Percentiles rank a stretch among this genome's conserved stretches.
Evolutionary conservation across 1,139 yeast species (phyloP).

Genomic region (Zygosaccharomyces pseudobailii): DNA sequence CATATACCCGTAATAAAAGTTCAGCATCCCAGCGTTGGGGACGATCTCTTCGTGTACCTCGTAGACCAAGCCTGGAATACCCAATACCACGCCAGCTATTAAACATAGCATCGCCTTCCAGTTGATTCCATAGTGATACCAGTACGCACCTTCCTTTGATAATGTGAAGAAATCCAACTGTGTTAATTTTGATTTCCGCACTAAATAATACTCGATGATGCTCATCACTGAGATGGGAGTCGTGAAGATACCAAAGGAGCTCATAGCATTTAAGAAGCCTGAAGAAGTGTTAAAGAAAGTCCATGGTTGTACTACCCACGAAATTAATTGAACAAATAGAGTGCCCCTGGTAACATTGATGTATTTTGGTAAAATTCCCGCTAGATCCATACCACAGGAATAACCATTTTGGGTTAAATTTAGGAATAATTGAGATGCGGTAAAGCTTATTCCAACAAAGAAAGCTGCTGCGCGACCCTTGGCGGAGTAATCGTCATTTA

Average conservation of each 20-base stretch:
- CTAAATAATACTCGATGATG: slow-evolving; percentile 31
- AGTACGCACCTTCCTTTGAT: slow-evolving; percentile 24
- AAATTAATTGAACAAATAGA: slow-evolving; percentile 29
- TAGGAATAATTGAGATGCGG: slow-evolving; percentile 35
- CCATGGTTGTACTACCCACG: slow-evolving; percentile 36
- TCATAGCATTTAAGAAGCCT: slow-evolving; percentile 34
- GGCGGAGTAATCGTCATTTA: slow-evolving; percentile 26
- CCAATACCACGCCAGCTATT: slow-evolving; percentile 29
- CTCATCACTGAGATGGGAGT: slow-evolving; percentile 34
- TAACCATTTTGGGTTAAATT: slow-evolving; percentile 42
- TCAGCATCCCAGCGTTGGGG: slow-evolving; percentile 32
- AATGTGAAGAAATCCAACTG: slow-evolving; percentile 21
- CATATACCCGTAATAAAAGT: slow-evolving; percentile 31
- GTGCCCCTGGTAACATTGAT: slow-evolving; percentile 40
- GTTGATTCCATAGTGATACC: slow-evolving; percentile 38
- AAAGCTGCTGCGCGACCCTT: slow-evolving; percentile 37
- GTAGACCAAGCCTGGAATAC: slow-evolving; percentile 40
- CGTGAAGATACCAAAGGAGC: slow-evolving; percentile 33
- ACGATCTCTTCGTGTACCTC: slow-evolving; percentile 31
- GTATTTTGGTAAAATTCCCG: slow-evolving; percentile 40
- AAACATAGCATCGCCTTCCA: slow-evolving; percentile 36
- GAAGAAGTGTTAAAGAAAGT: slow-evolving; percentile 34
- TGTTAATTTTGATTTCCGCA: slow-evolving; percentile 31
- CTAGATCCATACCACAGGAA: slow-evolving; percentile 44
- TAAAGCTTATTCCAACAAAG: slow-evolving; percentile 35